Conservation (phyloP, 1,284 basidiomycete genomes). For the Naganishia albida region DNA sequence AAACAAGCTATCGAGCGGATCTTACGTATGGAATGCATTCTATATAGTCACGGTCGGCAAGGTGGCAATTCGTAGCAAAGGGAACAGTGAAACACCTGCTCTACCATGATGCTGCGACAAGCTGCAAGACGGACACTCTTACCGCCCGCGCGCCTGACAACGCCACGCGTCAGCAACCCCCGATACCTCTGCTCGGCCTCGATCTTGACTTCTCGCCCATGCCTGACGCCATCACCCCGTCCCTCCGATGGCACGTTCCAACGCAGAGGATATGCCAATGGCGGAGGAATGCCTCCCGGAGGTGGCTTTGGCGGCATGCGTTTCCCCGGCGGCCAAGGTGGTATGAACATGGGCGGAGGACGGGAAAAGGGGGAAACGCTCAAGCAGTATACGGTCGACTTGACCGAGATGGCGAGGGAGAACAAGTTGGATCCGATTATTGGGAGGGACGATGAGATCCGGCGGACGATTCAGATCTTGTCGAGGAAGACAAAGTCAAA, state of each 20-base stretch:
- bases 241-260: neutral
- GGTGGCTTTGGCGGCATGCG: constrained; percentile 42
- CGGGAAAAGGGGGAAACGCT: constrained; percentile 73
- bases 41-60: constrained; percentile 5
- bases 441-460: constrained; percentile 87
- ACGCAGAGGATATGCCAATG: constrained; percentile 22
- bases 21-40: constrained; percentile 16
- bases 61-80: too few species aligned
- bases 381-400: constrained; percentile 79
- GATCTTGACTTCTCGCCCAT: neutral
- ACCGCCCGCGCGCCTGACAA: neutral
- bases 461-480: constrained; percentile 76
- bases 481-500: constrained; percentile 83
- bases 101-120: constrained; percentile 2
- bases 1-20: constrained; percentile 3
- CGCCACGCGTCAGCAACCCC: constrained; percentile 1
- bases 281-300: constrained; percentile 34
- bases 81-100: too few species aligned
- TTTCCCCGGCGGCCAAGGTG: constrained; percentile 40
- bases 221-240: neutral
- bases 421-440: constrained; percentile 89
- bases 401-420: constrained; percentile 76
- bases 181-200: constrained; percentile 4
- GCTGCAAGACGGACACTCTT: constrained; percentile 5
- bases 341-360: constrained; percentile 36